Percentiles rank a stretch among this genome's conserved stretches.
Evolutionary conservation across 345 rosid genomes (phyloP).

Genomic region (Brassica rapa): DNA sequence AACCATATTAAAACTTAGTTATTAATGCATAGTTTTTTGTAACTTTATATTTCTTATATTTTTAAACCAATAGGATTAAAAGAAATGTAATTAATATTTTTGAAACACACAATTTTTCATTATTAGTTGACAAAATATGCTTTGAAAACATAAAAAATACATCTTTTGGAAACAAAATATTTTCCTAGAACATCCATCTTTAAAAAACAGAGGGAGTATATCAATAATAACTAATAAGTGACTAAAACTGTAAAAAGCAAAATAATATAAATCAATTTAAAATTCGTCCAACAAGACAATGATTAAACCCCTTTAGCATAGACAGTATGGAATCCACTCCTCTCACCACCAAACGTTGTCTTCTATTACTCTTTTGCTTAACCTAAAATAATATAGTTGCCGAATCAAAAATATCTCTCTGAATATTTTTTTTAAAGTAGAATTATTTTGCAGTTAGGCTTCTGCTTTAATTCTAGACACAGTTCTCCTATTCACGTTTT

Average conservation of each 20-base stretch:
- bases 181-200: too few relatives aligned
- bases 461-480: constrained; percentile 14
- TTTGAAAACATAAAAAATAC: too few relatives aligned
- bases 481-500: constrained; percentile 17
- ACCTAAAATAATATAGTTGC: neutral
- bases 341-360: constrained; percentile 1
- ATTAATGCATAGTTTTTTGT: too few relatives aligned
- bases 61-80: too few relatives aligned
- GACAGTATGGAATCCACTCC: constrained; percentile 2
- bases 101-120: too few relatives aligned
- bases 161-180: too few relatives aligned
- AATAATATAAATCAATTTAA: neutral
- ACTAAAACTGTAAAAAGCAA: neutral
- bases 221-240: too few relatives aligned
- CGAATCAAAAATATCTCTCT: neutral
- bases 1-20: too few relatives aligned
- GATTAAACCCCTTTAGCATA: neutral
- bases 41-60: too few relatives aligned
- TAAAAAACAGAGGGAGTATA: too few relatives aligned
- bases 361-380: neutral
- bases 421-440: neutral
- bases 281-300: neutral
- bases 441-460: neutral
- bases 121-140: too few relatives aligned
- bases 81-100: too few relatives aligned